Base-by-base conservation (phyloP, 805 yeast species). In the Candida nemodendra region DNA sequence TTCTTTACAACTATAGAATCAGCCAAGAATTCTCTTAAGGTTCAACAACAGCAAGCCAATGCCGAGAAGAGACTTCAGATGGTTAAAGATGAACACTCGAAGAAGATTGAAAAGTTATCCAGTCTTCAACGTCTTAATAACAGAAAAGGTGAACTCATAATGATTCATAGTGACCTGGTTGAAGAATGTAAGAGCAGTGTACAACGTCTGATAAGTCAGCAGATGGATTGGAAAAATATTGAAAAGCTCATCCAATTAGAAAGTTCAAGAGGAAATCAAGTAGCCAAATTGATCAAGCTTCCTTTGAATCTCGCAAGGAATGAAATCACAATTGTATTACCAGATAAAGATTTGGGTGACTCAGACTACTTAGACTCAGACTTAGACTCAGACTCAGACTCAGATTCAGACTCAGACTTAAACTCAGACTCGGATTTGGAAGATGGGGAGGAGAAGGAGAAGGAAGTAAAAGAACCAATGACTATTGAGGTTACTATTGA, bases 221-320 rank as follows among this genome's bases (percentile, higher is more conserved):
- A 86, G 46, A 86, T 88, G 87, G 97, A 91, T 57, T 91, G 99
- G 99, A 75, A 76, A 29, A 83, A 87, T 43, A 90, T 90, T 45
- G 96, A 84, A 56, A 78, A 80, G 45, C 62, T 84, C 40, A 80
- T 91, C 35, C 65, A 72, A 32, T 69, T 79, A 34, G 95, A 91
- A 54, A 81, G 86, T 50, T 61, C 66, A 1, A 74, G 81, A 49
- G 81, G 82, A 1, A 85, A 81, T 50, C 60, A 65, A 4, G 66
- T 80, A 39, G 96, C 96, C 0, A 62, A 66, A 25, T 51, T 69
- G 40, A 83, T 90, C 37, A 67, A 71, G 32, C 54, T 79, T 24
- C 93, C 95, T 0, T 68, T 91, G 56, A 79, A 86, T 39, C 68
- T 91, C 53, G 69, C 72, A 28, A 77, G 83, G 30, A 83, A 84